Percentiles rank a stretch among this genome's conserved stretches.
phyloP scores from a whole-genome alignment of 1,284 basidiomycete genomes.

The Pyrrhoderma noxium region DNA sequence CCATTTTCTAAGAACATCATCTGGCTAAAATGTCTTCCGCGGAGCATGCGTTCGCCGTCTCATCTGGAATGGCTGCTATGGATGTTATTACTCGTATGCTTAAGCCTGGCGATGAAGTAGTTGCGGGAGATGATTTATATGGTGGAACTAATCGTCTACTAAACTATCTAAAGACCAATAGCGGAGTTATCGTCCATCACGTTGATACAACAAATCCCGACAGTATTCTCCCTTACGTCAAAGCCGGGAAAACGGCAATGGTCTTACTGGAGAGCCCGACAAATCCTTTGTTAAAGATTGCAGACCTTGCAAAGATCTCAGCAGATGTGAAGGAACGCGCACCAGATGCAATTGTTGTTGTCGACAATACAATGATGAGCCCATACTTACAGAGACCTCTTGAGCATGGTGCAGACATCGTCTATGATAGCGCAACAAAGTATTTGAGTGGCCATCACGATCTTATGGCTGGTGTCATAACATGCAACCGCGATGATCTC shows the following conservation, averaged over 20 bases:
- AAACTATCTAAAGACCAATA: constrained; percentile 83
- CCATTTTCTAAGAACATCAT: constrained; percentile 67
- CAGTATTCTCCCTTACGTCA: constrained; percentile 58
- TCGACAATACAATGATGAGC: constrained; percentile 99
- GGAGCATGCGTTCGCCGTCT: constrained; percentile 82
- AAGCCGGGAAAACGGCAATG: constrained; percentile 76
- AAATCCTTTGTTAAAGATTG: constrained; percentile 95
- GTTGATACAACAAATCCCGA: constrained; percentile 84
- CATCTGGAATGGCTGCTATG: constrained; percentile 96
- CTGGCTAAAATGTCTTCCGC: constrained; percentile 92
- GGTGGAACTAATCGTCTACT: constrained; percentile 96
- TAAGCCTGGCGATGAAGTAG: constrained; percentile 90
- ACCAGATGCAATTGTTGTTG: constrained; percentile 80
- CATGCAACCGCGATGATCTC: constrained; percentile 87
- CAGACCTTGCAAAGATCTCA: constrained; percentile 80
- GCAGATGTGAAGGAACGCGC: constrained; percentile 75
- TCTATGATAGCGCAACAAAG: constrained; percentile 98
- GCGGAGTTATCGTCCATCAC: constrained; percentile 87
- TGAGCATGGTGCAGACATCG: constrained; percentile 93
- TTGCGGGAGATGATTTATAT: constrained; percentile 97
- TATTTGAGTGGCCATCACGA: constrained; percentile 98
- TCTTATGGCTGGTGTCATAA: constrained; percentile 95
- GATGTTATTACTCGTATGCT: constrained; percentile 93
- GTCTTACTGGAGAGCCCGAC: constrained; percentile 96
- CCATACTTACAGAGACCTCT: constrained; percentile 95